A percentile compares a stretch with the other conserved stretches of the same genome.
Evolutionary conservation across 768 basidiomycete species (phyloP).

Genomic region (Gelatoporia subvermispora): DNA sequence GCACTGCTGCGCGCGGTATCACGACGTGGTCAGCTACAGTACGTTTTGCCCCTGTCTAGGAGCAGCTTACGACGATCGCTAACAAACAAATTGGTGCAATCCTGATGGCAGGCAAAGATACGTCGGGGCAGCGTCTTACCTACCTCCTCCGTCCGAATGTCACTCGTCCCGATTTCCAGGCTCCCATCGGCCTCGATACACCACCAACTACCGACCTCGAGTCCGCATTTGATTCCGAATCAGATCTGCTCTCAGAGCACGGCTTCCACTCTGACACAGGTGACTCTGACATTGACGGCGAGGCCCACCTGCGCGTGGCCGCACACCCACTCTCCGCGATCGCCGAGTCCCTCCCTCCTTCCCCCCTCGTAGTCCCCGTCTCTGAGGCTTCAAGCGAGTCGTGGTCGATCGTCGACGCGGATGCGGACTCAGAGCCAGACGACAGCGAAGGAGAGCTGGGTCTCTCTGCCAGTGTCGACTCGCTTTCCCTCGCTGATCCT

Average conservation of each 20-base stretch:
- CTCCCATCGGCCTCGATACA: slow-evolving; percentile 48
- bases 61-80: neutral
- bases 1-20: slow-evolving; percentile 78
- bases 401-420: slow-evolving; percentile 32
- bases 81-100: too few relatives aligned
- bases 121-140: slow-evolving; percentile 56
- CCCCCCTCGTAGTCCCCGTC: slow-evolving; percentile 24
- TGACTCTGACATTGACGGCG: slow-evolving; percentile 24
- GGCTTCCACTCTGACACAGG: slow-evolving; percentile 19
- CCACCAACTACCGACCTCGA: slow-evolving; percentile 71
- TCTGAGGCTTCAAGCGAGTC: slow-evolving; percentile 20
- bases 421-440: slow-evolving; percentile 18
- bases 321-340: slow-evolving; percentile 17
- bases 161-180: slow-evolving; percentile 49
- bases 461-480: slow-evolving; percentile 28
- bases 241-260: slow-evolving; percentile 23
- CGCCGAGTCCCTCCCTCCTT: slow-evolving; percentile 20
- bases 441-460: slow-evolving; percentile 15
- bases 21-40: slow-evolving; percentile 81
- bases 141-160: slow-evolving; percentile 79
- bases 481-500: slow-evolving; percentile 29
- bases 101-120: slow-evolving; percentile 45
- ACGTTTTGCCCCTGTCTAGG: slow-evolving; percentile 26
- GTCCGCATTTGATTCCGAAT: slow-evolving; percentile 43
- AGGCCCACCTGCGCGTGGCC: slow-evolving; percentile 2